Evolutionary conservation across 2,329 filamentous ascomycete genomes (phyloP).

Genomic region (Colletotrichum theobromicola): DNA sequence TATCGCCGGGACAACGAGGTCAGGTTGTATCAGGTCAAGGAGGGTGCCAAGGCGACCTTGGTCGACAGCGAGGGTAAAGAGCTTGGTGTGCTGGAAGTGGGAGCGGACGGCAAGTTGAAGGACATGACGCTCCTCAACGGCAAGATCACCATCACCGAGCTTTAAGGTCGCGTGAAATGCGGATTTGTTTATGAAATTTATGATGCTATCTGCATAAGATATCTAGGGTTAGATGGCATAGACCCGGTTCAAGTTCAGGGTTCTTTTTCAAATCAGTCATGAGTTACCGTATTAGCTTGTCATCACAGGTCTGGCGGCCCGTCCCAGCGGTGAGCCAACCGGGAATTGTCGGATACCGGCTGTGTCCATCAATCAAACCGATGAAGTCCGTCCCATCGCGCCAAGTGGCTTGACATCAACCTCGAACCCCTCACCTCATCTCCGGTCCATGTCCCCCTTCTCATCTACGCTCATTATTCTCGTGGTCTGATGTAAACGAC

Average conservation of each 20-base stretch:
- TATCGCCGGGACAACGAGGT: slow-evolving; percentile 53
- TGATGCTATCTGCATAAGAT: slow-evolving; percentile 9
- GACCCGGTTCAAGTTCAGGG: background rate
- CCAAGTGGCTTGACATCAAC: background rate
- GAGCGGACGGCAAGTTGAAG: slow-evolving; percentile 41
- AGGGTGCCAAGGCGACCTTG: slow-evolving; percentile 46
- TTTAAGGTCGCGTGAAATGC: background rate
- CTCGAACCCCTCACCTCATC: background rate
- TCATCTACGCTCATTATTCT: background rate
- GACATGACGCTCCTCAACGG: slow-evolving; percentile 46
- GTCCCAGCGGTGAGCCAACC: background rate
- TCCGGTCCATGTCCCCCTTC: background rate
- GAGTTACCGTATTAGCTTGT: background rate
- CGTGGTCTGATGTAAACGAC: background rate
- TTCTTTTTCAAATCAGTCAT: background rate
- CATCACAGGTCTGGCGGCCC: background rate
- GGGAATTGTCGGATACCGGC: slow-evolving; percentile 3
- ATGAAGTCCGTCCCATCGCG: background rate
- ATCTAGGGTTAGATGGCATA: slow-evolving; percentile 11
- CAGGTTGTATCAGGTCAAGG: slow-evolving; percentile 45
- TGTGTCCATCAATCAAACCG: background rate
- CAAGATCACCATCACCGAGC: slow-evolving; percentile 15
- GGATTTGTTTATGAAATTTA: background rate
- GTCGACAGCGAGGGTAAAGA: slow-evolving; percentile 47
- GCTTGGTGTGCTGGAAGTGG: slow-evolving; percentile 45